phyloP scores from a whole-genome alignment of 331 rosid genomes.

The Rhamnella rubrinervis region DNA sequence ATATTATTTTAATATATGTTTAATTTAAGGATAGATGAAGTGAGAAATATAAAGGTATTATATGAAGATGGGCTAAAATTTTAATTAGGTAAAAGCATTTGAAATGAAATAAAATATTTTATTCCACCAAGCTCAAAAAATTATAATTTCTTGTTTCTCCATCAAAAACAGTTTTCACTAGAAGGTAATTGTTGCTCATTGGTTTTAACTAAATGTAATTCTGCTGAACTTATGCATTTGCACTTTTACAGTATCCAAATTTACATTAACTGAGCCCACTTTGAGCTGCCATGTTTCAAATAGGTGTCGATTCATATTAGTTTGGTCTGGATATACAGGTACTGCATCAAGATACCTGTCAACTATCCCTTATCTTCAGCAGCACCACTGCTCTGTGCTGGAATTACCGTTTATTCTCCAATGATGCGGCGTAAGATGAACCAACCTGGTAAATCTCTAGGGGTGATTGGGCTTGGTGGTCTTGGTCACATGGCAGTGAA shows the following conservation, averaged over 20 bases:
- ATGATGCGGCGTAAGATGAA: conserved; percentile 84
- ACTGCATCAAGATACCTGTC: conserved; percentile 64
- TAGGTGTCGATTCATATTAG: background rate
- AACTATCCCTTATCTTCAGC: conserved; percentile 74
- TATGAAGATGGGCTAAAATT: too few relatives aligned
- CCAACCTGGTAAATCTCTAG: conserved; percentile 74
- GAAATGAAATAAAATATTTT: too few relatives aligned
- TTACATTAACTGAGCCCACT: background rate
- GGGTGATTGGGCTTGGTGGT: conserved; percentile 89
- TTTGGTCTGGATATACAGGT: conserved; percentile 37
- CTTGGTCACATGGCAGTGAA: conserved; percentile 88
- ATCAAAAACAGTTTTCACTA: too few relatives aligned
- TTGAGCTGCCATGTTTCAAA: background rate
- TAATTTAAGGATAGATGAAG: too few relatives aligned
- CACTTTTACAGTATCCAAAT: background rate
- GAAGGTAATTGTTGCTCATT: too few relatives aligned
- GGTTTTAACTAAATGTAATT: too few relatives aligned
- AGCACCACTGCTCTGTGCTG: conserved; percentile 89
- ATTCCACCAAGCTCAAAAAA: too few relatives aligned
- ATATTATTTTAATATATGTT: too few relatives aligned
- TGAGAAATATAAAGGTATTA: too few relatives aligned
- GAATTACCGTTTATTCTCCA: conserved; percentile 76
- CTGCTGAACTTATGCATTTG: too few relatives aligned
- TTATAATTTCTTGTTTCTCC: too few relatives aligned
- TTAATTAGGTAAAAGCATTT: too few relatives aligned